A percentile compares a stretch with the other conserved stretches of the same genome.
Conservation (phyloP, 1,284 basidiomycete species). For the Amylostereum areolatum region DNA sequence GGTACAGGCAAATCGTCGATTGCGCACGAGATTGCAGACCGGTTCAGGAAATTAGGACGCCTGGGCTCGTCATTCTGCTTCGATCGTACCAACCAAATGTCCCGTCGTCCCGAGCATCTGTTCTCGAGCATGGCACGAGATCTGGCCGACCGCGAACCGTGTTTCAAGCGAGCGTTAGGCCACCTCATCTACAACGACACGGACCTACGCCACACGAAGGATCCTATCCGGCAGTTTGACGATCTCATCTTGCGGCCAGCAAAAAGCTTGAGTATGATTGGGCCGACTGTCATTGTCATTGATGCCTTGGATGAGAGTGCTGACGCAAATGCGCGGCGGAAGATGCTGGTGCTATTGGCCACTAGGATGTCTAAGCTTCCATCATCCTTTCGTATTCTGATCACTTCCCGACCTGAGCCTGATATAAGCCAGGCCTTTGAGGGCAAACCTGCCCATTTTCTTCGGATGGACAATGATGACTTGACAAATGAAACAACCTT, state of each 20-base stretch:
- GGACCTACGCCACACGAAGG: not conserved
- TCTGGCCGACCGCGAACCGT: slow-evolving; percentile 2
- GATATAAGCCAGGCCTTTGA: no score
- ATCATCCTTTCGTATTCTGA: slow-evolving; percentile 6
- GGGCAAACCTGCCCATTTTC: no score
- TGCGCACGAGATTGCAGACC: slow-evolving; percentile 12
- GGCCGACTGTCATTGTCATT: slow-evolving; percentile 15
- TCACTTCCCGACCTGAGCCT: slow-evolving; percentile 10
- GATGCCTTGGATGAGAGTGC: slow-evolving; percentile 16
- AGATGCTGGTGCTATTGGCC: slow-evolving; percentile 2
- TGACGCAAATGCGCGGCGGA: not conserved
- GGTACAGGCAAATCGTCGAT: slow-evolving; percentile 18
- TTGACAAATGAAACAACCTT: no score
- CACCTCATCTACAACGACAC: not conserved
- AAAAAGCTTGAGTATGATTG: slow-evolving; percentile 3
- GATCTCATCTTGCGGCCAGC: slow-evolving; percentile 11
- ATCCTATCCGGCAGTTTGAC: slow-evolving; percentile 11
- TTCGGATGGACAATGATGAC: no score
- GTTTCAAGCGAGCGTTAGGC: not conserved
- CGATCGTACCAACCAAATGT: slow-evolving; percentile 1
- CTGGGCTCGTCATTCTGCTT: slow-evolving; percentile 25
- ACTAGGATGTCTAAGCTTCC: slow-evolving; percentile 4
- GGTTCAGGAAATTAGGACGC: slow-evolving; percentile 7
- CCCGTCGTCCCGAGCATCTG: slow-evolving; percentile 6
- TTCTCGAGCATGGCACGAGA: slow-evolving; percentile 16